Evolutionary conservation across 2,329 filamentous ascomycete genomes (phyloP).

Genomic region (Penicillium sp.): DNA sequence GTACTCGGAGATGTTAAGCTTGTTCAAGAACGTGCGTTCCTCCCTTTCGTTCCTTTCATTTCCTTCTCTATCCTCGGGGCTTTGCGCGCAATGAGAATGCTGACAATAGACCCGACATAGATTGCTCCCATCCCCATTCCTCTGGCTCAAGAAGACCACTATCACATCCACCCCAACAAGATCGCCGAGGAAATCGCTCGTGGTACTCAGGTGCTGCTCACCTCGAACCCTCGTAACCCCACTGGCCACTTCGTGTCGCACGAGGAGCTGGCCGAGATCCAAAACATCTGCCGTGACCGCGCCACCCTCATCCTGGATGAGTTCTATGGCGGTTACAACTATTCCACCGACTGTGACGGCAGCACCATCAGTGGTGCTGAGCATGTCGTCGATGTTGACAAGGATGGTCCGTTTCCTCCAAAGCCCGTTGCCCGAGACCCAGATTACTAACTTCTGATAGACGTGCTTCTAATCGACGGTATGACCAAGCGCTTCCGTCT

Average conservation of each 20-base stretch:
- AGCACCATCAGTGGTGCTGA: slow-evolving; percentile 82
- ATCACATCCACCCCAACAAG: slow-evolving; percentile 89
- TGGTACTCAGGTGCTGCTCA: slow-evolving; percentile 82
- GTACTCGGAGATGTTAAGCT: slow-evolving; percentile 93
- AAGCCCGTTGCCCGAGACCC: not conserved
- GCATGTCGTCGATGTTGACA: slow-evolving; percentile 84
- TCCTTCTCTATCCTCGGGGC: not conserved
- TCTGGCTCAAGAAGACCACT: slow-evolving; percentile 76
- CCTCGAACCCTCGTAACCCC: slow-evolving; percentile 91
- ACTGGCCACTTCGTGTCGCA: slow-evolving; percentile 83
- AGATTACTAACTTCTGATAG: slow-evolving; percentile 33
- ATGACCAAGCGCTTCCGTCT: slow-evolving; percentile 95
- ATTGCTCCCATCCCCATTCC: slow-evolving; percentile 85
- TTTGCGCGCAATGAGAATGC: not conserved
- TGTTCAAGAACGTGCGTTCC: slow-evolving; percentile 70
- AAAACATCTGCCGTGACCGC: slow-evolving; percentile 84
- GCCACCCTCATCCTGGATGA: slow-evolving; percentile 93
- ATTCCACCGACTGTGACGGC: slow-evolving; percentile 86
- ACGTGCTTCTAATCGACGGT: slow-evolving; percentile 91
- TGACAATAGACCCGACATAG: slow-evolving; percentile 37
- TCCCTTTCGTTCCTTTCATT: not conserved
- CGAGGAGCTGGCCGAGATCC: slow-evolving; percentile 81
- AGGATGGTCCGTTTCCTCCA: slow-evolving; percentile 51
- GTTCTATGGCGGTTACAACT: slow-evolving; percentile 96
- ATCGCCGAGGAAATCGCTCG: slow-evolving; percentile 86